Evolutionary conservation across 768 basidiomycete genomes (phyloP).

Genomic region (Cubamyces lactineus): DNA sequence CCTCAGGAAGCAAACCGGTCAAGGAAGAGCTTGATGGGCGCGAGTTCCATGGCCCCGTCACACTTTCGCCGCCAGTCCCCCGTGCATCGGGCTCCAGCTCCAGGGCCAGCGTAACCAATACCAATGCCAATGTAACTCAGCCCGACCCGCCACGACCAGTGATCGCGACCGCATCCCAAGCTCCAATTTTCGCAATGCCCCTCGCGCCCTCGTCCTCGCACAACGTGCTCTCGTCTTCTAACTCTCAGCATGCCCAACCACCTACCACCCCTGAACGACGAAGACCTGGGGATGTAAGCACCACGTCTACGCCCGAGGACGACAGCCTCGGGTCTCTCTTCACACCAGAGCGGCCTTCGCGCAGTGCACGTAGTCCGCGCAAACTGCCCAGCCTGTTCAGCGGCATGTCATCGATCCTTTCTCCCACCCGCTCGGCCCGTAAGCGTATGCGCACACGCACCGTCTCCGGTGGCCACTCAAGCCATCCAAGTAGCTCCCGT

Average conservation of each 20-base stretch:
- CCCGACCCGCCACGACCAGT: constrained; percentile 14
- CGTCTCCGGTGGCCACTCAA: background rate
- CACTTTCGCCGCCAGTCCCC: constrained; percentile 5
- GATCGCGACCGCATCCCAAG: constrained; percentile 9
- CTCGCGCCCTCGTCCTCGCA: constrained; percentile 19
- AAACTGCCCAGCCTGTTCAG: constrained; percentile 27
- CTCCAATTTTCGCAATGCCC: constrained; percentile 12
- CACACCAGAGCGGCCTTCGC: constrained; percentile 21
- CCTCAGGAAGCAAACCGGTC: constrained; percentile 2
- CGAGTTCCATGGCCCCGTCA: constrained; percentile 18
- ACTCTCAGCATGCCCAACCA: constrained; percentile 7
- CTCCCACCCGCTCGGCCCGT: constrained; percentile 14
- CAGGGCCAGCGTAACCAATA: background rate
- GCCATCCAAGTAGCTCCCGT: constrained; percentile 20
- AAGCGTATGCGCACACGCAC: constrained; percentile 13
- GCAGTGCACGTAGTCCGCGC: constrained; percentile 15
- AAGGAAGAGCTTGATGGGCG: constrained; percentile 9
- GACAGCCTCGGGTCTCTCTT: constrained; percentile 27
- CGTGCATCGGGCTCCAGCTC: background rate
- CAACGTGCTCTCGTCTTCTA: constrained; percentile 14
- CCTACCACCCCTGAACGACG: constrained; percentile 24
- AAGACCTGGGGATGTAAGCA: background rate
- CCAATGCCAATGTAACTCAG: background rate
- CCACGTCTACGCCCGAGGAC: constrained; percentile 10
- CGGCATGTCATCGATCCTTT: constrained; percentile 11